phyloP scores from a whole-genome alignment of 1,284 basidiomycete species.

The Neolentinus lepideus region DNA sequence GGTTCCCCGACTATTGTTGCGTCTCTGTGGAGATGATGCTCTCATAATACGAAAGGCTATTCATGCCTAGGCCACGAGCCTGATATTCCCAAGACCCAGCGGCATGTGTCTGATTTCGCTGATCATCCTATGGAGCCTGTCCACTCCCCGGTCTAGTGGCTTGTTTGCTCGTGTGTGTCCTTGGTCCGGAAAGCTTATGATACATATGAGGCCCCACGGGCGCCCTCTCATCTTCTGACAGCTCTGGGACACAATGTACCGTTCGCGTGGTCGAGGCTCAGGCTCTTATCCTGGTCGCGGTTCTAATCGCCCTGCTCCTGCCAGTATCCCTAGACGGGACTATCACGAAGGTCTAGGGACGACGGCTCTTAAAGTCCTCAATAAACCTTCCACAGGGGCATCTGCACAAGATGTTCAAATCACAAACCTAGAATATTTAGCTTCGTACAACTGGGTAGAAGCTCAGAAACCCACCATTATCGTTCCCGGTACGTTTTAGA shows the following conservation, averaged over 20 bases:
- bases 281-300: not conserved
- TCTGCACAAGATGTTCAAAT: slow-evolving; percentile 19
- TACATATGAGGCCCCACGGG: not conserved
- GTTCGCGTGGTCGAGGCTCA: not conserved
- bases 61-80: not conserved
- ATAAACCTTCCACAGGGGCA: slow-evolving; percentile 10
- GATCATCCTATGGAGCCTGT: not conserved
- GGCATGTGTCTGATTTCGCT: not conserved
- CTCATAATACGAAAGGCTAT: not conserved
- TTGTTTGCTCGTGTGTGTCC: not conserved
- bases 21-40: not conserved
- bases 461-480: slow-evolving; percentile 38
- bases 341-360: slow-evolving; percentile 25
- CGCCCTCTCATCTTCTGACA: not conserved
- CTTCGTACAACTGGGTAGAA: slow-evolving; percentile 51
- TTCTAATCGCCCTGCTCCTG: slow-evolving; percentile 10
- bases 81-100: not conserved
- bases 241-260: not conserved
- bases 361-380: slow-evolving; percentile 18
- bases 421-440: slow-evolving; percentile 33
- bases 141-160: not conserved
- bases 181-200: not conserved
- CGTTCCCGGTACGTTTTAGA: slow-evolving; percentile 38
- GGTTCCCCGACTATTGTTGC: not conserved
- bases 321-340: slow-evolving; percentile 18